Percentiles rank a stretch among this genome's conserved stretches.
phyloP scores from a whole-genome alignment of 331 rosid genomes.

The Erythrophleum ivorense region DNA sequence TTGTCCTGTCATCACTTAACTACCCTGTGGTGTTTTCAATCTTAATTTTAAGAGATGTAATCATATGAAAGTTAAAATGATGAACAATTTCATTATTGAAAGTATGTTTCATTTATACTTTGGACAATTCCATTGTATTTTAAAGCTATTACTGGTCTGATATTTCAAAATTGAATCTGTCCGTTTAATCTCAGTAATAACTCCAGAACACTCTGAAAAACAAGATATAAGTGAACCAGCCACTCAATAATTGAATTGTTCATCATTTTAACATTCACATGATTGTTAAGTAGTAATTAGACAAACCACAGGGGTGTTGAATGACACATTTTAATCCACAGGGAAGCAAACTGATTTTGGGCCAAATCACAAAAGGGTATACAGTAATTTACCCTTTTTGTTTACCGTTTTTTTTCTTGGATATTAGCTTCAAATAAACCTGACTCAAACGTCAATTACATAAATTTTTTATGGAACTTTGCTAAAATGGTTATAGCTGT shows the following conservation, averaged over 20 bases:
- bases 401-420: not conserved
- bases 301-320: not conserved
- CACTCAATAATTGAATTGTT: not conserved
- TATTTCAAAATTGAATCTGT: not conserved
- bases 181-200: not conserved
- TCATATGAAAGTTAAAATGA: not conserved
- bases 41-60: not conserved
- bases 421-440: not conserved
- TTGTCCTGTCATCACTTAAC: not conserved
- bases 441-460: not conserved
- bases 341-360: not conserved
- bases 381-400: not conserved
- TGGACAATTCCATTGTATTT: not conserved
- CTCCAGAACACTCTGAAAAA: not conserved
- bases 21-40: not conserved
- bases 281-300: no score
- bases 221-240: not conserved
- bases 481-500: not conserved
- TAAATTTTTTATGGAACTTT: not conserved
- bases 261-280: no score
- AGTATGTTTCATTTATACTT: not conserved
- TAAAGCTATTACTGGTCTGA: not conserved
- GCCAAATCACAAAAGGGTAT: not conserved
- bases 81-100: not conserved
- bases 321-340: not conserved